A percentile compares a stretch with the other conserved stretches of the same genome.
Conservation (phyloP, 192 early-diverging fungal genomes). For the Cetraspora pellucida region DNA sequence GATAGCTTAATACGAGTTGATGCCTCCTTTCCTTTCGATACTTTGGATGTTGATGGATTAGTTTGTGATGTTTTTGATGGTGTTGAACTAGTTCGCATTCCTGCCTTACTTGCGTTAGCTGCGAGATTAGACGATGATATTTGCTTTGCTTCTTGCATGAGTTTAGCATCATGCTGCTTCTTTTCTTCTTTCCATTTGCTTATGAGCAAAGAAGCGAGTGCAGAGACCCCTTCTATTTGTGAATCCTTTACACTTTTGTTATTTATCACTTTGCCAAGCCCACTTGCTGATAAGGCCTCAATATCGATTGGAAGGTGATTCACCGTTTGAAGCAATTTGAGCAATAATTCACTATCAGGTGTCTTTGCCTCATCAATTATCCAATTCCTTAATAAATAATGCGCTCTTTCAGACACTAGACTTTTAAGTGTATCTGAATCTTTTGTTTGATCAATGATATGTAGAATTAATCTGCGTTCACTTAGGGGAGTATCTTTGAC, state of each 20-base stretch:
- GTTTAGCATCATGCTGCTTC: not conserved
- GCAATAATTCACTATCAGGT: not conserved
- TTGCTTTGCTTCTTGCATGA: not conserved
- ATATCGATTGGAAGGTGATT: constrained; percentile 4
- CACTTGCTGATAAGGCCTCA: not conserved
- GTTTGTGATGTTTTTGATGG: not conserved
- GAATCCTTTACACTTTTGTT: constrained; percentile 11
- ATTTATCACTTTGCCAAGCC: constrained; percentile 6
- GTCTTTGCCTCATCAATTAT: constrained; percentile 13
- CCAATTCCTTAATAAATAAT: constrained; percentile 20
- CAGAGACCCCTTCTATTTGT: not conserved
- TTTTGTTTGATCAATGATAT: constrained; percentile 13
- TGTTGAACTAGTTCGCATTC: not conserved
- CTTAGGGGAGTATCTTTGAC: constrained; percentile 13
- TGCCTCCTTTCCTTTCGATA: not conserved
- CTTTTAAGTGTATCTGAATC: not conserved
- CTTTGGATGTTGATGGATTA: not conserved
- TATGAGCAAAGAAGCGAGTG: not conserved
- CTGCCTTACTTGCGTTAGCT: not conserved
- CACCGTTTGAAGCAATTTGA: not conserved
- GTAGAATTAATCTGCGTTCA: not conserved
- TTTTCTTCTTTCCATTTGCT: constrained; percentile 16
- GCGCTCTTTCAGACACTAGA: constrained; percentile 6
- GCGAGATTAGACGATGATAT: not conserved
- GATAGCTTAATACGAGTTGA: not conserved